Conservation (phyloP, 495 filamentous ascomycete species). For the Darksidea phi region DNA sequence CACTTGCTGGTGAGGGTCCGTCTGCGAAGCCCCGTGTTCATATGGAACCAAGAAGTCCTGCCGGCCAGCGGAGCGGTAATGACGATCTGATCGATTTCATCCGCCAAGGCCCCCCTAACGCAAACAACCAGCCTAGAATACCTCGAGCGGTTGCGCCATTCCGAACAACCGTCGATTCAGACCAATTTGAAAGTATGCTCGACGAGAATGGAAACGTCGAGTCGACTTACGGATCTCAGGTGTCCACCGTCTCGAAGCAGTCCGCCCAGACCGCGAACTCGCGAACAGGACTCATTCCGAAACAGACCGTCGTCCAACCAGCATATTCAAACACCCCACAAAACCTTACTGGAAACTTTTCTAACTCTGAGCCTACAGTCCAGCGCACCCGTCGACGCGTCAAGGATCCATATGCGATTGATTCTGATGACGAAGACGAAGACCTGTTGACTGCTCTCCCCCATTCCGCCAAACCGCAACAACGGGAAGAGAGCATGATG, state of each 20-base stretch:
- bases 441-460: constrained; percentile 54
- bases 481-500: constrained; percentile 68
- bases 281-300: constrained; percentile 54
- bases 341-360: constrained; percentile 22
- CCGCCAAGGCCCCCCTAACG: constrained; percentile 68
- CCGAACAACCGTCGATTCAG: constrained; percentile 79
- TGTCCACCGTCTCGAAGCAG: constrained; percentile 46
- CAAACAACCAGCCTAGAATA: constrained; percentile 60
- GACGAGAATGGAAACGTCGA: constrained; percentile 37
- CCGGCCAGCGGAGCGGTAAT: constrained; percentile 61
- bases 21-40: constrained; percentile 18
- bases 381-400: constrained; percentile 70
- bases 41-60: constrained; percentile 71
- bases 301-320: constrained; percentile 31
- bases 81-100: constrained; percentile 94
- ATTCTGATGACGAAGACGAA: constrained; percentile 74
- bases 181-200: constrained; percentile 61
- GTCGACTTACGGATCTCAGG: constrained; percentile 25
- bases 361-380: constrained; percentile 36
- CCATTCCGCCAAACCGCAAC: constrained; percentile 37
- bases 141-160: constrained; percentile 84
- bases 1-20: constrained; percentile 15
- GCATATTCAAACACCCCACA: constrained; percentile 36
- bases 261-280: constrained; percentile 58
- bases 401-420: constrained; percentile 89